phyloP scores from a whole-genome alignment of 257 asterid genomes.

The Agastache rugosa region DNA sequence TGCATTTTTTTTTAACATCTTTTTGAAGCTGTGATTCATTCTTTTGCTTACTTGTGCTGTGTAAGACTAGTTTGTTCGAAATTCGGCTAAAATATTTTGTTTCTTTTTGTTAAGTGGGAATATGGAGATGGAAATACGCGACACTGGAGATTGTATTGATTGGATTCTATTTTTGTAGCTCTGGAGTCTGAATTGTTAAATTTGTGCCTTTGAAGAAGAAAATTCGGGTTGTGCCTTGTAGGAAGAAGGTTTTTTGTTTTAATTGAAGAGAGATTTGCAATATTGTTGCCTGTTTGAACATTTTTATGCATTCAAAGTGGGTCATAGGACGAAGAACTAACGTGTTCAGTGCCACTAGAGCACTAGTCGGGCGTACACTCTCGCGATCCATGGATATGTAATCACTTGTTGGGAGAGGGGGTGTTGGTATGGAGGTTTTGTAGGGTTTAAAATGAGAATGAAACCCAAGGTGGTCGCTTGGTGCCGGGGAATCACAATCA shows the following conservation, averaged over 20 bases:
- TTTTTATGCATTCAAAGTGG: neutral
- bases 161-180: slow-evolving; percentile 27
- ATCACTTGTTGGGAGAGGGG: no score
- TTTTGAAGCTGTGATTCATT: slow-evolving; percentile 2
- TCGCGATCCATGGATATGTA: no score
- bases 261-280: neutral
- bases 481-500: no score
- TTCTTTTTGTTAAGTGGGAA: neutral
- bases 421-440: no score
- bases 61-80: slow-evolving; percentile 23
- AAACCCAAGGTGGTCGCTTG: no score
- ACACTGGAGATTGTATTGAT: slow-evolving; percentile 27
- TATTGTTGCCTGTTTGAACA: slow-evolving; percentile 1
- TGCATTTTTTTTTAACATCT: slow-evolving; percentile 10
- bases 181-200: slow-evolving; percentile 16
- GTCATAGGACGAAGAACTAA: no score
- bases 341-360: no score
- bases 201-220: neutral
- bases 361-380: no score
- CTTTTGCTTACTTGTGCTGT: slow-evolving; percentile 17
- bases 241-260: no score
- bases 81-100: neutral
- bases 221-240: slow-evolving; percentile 4
- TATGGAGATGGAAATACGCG: slow-evolving; percentile 17
- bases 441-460: no score